phyloP scores from a whole-genome alignment of 768 basidiomycete genomes.

The Leccinum disarticulatum region DNA sequence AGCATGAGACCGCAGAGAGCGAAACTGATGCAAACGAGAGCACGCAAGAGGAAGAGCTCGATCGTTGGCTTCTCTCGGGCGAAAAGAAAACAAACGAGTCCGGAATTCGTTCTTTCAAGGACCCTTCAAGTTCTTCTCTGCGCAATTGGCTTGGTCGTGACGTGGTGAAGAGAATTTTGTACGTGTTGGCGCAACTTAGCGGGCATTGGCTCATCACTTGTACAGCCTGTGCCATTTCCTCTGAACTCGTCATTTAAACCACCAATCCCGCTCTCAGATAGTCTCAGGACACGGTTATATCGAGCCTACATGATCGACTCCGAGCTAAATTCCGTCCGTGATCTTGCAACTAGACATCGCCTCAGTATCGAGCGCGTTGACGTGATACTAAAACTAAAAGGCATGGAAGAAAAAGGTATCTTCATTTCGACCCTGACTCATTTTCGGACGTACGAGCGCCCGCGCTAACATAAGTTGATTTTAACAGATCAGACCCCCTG shows the following conservation, averaged over 20 bases:
- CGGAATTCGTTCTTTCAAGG: constrained; percentile 13
- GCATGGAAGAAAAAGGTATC: constrained; percentile 76
- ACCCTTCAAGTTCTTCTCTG: constrained; percentile 29
- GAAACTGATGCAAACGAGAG: no score
- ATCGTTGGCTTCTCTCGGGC: constrained; percentile 18
- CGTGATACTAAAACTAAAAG: constrained; percentile 81
- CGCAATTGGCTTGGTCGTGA: constrained; percentile 62
- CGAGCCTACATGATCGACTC: constrained; percentile 60
- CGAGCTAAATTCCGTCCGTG: constrained; percentile 51
- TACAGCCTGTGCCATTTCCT: constrained; percentile 57
- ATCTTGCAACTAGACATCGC: constrained; percentile 59
- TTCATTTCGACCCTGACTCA: constrained; percentile 8
- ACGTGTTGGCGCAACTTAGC: neutral
- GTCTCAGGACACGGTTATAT: constrained; percentile 57
- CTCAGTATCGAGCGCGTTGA: constrained; percentile 80
- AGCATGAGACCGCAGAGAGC: constrained; percentile 7
- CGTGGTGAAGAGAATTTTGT: constrained; percentile 44
- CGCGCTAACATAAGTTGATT: neutral
- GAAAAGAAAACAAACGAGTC: constrained; percentile 19
- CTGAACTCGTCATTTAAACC: constrained; percentile 84
- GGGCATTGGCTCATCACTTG: neutral
- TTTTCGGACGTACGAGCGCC: neutral
- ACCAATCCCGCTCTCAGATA: constrained; percentile 71
- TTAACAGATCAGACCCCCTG: constrained; percentile 56
- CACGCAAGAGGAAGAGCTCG: constrained; percentile 11